phyloP scores from a whole-genome alignment of 2,329 filamentous ascomycete species.

The Cordyceps cicadae region DNA sequence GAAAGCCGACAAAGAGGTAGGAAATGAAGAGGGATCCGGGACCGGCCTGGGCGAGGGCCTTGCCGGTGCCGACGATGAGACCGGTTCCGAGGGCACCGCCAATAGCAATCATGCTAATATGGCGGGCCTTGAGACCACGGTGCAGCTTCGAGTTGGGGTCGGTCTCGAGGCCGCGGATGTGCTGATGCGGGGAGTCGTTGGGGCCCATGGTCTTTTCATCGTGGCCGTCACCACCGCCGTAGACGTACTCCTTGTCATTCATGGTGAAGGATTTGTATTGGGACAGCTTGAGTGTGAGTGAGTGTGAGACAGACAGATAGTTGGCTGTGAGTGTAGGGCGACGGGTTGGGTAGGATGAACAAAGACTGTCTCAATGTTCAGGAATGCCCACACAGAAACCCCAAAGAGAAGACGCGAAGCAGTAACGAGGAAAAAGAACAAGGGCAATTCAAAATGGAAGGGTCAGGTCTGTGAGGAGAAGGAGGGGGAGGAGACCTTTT shows the following conservation, averaged over 20 bases:
- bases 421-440: neutral
- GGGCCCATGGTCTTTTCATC: slow-evolving; percentile 4
- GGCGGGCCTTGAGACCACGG: slow-evolving; percentile 45
- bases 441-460: neutral
- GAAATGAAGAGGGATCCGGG: slow-evolving; percentile 64
- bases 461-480: neutral
- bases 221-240: neutral
- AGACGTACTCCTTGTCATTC: slow-evolving; percentile 10
- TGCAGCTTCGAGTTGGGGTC: slow-evolving; percentile 39
- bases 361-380: no score
- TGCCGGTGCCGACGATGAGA: slow-evolving; percentile 61
- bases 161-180: slow-evolving; percentile 42
- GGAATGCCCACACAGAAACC: neutral
- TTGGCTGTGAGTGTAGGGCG: neutral
- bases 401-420: neutral
- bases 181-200: slow-evolving; percentile 22
- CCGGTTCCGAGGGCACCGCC: slow-evolving; percentile 69
- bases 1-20: slow-evolving; percentile 58
- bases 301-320: neutral
- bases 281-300: neutral
- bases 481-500: slow-evolving; percentile 2
- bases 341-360: neutral
- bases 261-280: neutral
- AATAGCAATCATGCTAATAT: slow-evolving; percentile 58
- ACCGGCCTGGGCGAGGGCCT: slow-evolving; percentile 43